Conservation (phyloP, 1,284 basidiomycete genomes). For the Tilletia horrida region DNA sequence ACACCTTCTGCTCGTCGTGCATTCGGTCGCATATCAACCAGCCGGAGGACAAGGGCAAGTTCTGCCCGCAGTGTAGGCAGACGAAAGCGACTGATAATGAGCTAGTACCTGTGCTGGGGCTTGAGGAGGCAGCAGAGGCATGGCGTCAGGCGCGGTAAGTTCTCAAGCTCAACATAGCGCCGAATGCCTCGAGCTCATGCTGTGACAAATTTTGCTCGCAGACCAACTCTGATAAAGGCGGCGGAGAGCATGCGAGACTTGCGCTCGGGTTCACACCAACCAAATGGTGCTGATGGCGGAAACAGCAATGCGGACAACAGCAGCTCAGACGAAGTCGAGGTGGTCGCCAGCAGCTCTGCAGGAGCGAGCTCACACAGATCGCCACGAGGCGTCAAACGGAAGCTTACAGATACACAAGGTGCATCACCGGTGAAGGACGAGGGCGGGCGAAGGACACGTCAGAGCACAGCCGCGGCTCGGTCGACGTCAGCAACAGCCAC, state of each 20-base stretch:
- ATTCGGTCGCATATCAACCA: conserved; percentile 53
- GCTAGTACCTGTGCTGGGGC: conserved; percentile 38
- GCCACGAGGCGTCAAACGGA: conserved; percentile 11
- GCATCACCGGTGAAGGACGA: background rate
- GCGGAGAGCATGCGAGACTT: background rate
- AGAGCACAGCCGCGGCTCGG: conserved; percentile 10
- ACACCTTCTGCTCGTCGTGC: conserved; percentile 50
- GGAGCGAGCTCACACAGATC: background rate
- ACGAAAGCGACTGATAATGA: conserved; percentile 50
- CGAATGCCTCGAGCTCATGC: conserved; percentile 1
- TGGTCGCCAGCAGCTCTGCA: background rate
- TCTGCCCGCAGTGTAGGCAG: conserved; percentile 51
- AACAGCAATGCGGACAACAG: background rate
- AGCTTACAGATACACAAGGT: background rate
- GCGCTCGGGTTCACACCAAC: background rate
- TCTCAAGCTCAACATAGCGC: background rate
- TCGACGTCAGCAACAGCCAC: no score
- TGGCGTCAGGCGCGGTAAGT: conserved; percentile 36
- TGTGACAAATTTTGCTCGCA: background rate
- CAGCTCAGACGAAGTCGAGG: conserved; percentile 3
- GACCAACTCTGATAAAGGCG: background rate
- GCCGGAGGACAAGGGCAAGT: conserved; percentile 36
- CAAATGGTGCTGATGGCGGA: background rate
- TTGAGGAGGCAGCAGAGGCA: conserved; percentile 42
- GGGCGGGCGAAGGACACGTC: background rate